Evolutionary conservation across 2,329 filamentous ascomycete species (phyloP).

Genomic region (Lachnellula subtilissima): DNA sequence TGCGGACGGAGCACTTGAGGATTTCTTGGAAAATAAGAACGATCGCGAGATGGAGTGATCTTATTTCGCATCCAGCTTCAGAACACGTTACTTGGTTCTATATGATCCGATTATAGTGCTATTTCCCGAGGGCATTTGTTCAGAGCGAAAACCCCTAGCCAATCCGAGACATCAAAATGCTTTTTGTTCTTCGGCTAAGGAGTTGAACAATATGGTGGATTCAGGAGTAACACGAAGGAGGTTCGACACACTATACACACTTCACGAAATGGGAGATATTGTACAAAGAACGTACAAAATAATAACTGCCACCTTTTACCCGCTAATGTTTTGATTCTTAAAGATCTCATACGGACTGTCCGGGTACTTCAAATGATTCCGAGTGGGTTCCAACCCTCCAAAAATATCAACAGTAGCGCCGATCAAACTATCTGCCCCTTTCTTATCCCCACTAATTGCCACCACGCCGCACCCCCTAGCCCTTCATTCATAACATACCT

Average conservation of each 20-base stretch:
- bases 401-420: conserved; percentile 38
- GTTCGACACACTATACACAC: too few species aligned
- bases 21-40: not conserved
- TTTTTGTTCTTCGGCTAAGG: too few species aligned
- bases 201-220: too few species aligned
- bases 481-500: conserved; percentile 56
- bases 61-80: too few species aligned
- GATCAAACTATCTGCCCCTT: conserved; percentile 56
- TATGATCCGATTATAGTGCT: too few species aligned
- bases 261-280: too few species aligned
- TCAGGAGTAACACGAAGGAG: too few species aligned
- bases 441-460: conserved; percentile 70
- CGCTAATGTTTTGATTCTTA: conserved; percentile 30
- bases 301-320: not conserved
- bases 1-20: not conserved
- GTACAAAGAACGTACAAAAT: too few species aligned
- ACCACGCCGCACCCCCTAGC: conserved; percentile 79
- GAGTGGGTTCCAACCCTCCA: conserved; percentile 40
- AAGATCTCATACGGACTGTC: conserved; percentile 53
- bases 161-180: too few species aligned
- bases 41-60: not conserved
- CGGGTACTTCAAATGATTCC: conserved; percentile 50
- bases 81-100: too few species aligned
- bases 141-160: too few species aligned
- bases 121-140: too few species aligned